Conservation (phyloP, 768 basidiomycete species). For the Chalciporus pseudorubinellus region DNA sequence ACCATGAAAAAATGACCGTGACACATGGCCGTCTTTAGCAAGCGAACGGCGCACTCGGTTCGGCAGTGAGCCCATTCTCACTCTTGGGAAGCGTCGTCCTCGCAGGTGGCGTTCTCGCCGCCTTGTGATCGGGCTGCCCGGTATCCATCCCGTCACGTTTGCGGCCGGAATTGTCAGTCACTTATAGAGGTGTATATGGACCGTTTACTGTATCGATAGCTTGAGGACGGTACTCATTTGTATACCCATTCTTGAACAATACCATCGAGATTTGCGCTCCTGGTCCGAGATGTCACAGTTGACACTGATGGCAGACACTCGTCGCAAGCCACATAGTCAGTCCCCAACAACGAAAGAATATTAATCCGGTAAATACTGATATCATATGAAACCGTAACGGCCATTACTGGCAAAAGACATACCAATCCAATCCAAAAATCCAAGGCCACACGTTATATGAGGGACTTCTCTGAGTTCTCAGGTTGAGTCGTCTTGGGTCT, state of each 20-base stretch:
- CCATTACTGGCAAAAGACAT: neutral
- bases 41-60: conserved; percentile 19
- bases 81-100: conserved; percentile 24
- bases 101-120: conserved; percentile 19
- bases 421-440: neutral
- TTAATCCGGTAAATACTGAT: neutral
- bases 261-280: neutral
- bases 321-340: too few species aligned
- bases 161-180: neutral
- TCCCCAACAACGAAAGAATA: too few species aligned
- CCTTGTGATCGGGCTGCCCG: conserved; percentile 4
- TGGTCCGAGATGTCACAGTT: too few species aligned
- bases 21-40: conserved; percentile 11
- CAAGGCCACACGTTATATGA: neutral
- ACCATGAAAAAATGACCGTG: too few species aligned
- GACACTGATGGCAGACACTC: too few species aligned
- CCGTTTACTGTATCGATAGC: conserved; percentile 16
- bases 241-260: neutral
- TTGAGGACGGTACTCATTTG: neutral
- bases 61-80: conserved; percentile 15
- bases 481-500: conserved; percentile 3
- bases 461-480: neutral
- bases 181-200: conserved; percentile 7
- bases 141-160: neutral
- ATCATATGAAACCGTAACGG: neutral